phyloP scores from a whole-genome alignment of 2,329 filamentous ascomycete species.

The Coniochaeta hoffmannii region DNA sequence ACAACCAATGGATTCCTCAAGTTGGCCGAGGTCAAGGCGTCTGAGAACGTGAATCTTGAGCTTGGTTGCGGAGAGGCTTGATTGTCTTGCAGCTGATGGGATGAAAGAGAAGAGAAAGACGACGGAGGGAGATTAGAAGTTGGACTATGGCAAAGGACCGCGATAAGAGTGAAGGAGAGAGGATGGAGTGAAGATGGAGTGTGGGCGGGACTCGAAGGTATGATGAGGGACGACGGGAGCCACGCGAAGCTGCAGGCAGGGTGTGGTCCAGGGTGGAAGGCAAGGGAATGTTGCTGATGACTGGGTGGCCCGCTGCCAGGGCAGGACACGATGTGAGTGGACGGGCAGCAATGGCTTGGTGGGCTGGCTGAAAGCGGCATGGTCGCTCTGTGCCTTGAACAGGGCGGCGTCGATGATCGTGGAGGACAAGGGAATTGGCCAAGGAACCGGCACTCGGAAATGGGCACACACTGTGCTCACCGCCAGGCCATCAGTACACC shows the following conservation, averaged over 20 bases:
- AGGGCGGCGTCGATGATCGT: background rate
- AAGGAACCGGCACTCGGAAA: background rate
- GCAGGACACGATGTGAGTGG: background rate
- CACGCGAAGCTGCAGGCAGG: background rate
- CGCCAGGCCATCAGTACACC: background rate
- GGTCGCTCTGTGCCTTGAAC: background rate
- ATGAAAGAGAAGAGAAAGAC: background rate
- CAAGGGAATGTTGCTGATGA: slow-evolving; percentile 2
- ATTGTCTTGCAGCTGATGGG: background rate
- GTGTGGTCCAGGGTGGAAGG: slow-evolving; percentile 1
- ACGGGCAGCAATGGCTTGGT: background rate
- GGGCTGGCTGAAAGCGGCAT: slow-evolving; percentile 1
- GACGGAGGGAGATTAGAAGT: background rate
- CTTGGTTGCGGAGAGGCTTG: background rate
- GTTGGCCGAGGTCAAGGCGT: background rate
- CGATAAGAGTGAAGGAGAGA: background rate
- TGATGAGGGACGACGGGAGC: background rate
- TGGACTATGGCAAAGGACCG: background rate
- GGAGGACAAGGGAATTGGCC: background rate
- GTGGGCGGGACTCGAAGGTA: background rate
- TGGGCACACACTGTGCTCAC: background rate
- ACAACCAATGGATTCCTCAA: background rate
- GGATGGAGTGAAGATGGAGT: background rate
- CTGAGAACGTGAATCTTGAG: background rate
- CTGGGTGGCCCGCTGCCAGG: background rate